phyloP scores from a whole-genome alignment of 1,284 basidiomycete species.

The Inonotus hispidus region DNA sequence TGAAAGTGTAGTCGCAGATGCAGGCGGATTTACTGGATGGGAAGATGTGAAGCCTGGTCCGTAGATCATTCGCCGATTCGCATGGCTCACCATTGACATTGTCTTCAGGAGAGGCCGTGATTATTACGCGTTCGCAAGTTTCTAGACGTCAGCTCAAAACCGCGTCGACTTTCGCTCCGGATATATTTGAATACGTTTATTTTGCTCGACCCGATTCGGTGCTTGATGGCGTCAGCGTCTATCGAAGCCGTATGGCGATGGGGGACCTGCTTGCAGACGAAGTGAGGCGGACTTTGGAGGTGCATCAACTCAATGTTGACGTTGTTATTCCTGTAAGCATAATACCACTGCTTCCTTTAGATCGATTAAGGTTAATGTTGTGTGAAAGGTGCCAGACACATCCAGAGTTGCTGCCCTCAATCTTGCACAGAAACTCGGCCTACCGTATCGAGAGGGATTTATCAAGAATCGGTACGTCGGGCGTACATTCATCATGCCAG shows the following conservation, averaged over 20 bases:
- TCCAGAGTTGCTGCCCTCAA: slow-evolving; percentile 95
- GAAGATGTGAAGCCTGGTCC: slow-evolving; percentile 88
- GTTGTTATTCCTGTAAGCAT: slow-evolving; percentile 91
- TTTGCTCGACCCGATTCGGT: slow-evolving; percentile 98
- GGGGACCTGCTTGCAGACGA: slow-evolving; percentile 92
- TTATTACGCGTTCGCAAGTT: slow-evolving; percentile 81
- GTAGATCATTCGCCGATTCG: slow-evolving; percentile 20
- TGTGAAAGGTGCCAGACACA: slow-evolving; percentile 84
- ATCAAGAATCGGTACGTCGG: slow-evolving; percentile 99
- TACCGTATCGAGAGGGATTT: slow-evolving; percentile 98
- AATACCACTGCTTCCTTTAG: slow-evolving; percentile 10
- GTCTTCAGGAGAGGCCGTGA: slow-evolving; percentile 80
- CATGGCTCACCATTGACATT: neutral
- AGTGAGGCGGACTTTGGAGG: slow-evolving; percentile 69
- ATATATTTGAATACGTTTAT: slow-evolving; percentile 99
- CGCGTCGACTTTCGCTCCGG: slow-evolving; percentile 83
- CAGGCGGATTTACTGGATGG: slow-evolving; percentile 87
- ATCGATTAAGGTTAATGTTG: slow-evolving; percentile 9
- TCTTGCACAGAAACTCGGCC: slow-evolving; percentile 82
- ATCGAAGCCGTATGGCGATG: slow-evolving; percentile 98
- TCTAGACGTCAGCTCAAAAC: slow-evolving; percentile 69
- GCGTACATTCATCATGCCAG: slow-evolving; percentile 99
- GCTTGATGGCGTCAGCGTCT: slow-evolving; percentile 95
- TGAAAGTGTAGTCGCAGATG: slow-evolving; percentile 96
- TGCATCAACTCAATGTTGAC: slow-evolving; percentile 72